Base-by-base conservation (phyloP, 2,329 filamentous ascomycete species). In the Myotisia sp. region DNA sequence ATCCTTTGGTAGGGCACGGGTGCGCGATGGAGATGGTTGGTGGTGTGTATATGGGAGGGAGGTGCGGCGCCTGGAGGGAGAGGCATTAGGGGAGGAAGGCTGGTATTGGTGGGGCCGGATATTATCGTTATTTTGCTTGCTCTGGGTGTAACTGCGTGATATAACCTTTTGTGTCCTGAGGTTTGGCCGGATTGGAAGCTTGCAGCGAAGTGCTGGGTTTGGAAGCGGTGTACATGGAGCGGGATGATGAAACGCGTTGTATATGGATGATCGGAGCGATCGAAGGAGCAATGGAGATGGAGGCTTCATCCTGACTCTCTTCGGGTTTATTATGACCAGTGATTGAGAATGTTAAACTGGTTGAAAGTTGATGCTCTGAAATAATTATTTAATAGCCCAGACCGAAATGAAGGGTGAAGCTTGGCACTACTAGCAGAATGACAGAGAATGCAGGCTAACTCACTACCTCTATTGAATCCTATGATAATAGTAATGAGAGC, bases 1-100 rank as follows among this genome's bases (percentile, higher is more conserved):
- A 24, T 62, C 55, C 26, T 68, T 72, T n/a, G 58, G 50, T 0
- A 74, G 74, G 8, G 73, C 74, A 36, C 75, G 72, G 50, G 77
- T 70, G 47, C 58, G 65, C 19, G 60, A 59, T 28, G 47, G 45
- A 22, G n/a, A n/a, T 1, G 59, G 58, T 40, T 58, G 58, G 29
- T 35, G n/a, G 22, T 39, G 36, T 24, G 39, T 37, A 14, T 33
- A 38, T 5, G 36, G 26, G 34, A 41, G 30, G 20, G 21, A 16
- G 29, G 24, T 24, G 20, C 29, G 12, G 20, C 20, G 29, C 20
- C n/a, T n/a, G n/a, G n/a, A n/a, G 31, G 20, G 19, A 12, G 32
- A 8, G 29, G 16, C 19, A 17, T 21, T 14, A 19, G 9, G 3
- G 31, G 10, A 7, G 29, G 9, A 5, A n/a, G 27, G 14, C 10